phyloP scores from a whole-genome alignment of 805 yeast species.

The Candida caryicola region DNA sequence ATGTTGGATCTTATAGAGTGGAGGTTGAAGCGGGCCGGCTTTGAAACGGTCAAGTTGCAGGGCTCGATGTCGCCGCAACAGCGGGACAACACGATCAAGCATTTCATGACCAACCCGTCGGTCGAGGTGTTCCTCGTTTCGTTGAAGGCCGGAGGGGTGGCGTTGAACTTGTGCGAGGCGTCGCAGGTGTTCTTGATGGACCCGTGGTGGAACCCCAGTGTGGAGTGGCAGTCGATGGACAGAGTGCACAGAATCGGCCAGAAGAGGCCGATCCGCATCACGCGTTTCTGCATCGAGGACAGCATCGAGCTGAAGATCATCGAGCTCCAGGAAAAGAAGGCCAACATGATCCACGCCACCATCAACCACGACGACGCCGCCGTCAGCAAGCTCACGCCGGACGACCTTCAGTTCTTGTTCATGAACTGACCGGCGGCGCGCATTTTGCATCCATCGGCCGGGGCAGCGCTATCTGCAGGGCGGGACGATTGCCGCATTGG shows the following conservation, averaged over 20 bases:
- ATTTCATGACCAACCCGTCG: constrained; percentile 87
- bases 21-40: constrained; percentile 93
- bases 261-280: constrained; percentile 87
- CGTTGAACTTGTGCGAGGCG: constrained; percentile 92
- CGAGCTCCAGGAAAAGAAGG: constrained; percentile 95
- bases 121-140: constrained; percentile 95
- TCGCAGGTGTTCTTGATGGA: constrained; percentile 94
- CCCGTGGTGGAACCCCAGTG: constrained; percentile 99
- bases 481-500: constrained; percentile 2
- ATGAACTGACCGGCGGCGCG: constrained; percentile 65
- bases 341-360: constrained; percentile 97
- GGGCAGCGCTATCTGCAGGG: constrained; percentile 1
- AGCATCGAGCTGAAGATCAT: constrained; percentile 95
- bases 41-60: constrained; percentile 87
- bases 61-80: constrained; percentile 98
- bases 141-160: constrained; percentile 98
- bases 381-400: constrained; percentile 82
- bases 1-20: constrained; percentile 96
- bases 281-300: constrained; percentile 91
- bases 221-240: constrained; percentile 98
- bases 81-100: constrained; percentile 84
- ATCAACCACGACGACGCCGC: constrained; percentile 92
- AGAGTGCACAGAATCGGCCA: constrained; percentile 98
- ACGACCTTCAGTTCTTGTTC: constrained; percentile 91
- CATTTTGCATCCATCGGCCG: neutral